Evolutionary conservation across 2,329 filamentous ascomycete species (phyloP).

Genomic region (Apiospora malaysiana): DNA sequence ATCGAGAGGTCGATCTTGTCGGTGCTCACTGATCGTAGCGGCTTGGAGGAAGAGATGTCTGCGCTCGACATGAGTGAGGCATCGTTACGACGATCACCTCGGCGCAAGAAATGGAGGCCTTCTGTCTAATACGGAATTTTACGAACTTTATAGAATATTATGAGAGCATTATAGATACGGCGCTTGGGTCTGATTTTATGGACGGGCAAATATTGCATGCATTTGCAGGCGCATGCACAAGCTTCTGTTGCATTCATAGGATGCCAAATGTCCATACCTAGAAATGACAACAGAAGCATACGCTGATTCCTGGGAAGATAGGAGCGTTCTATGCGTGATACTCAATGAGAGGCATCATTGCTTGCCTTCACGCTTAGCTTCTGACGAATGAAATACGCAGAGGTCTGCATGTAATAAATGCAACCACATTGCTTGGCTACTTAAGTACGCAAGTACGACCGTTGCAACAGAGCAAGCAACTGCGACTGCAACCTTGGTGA

Average conservation of each 20-base stretch:
- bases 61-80: conserved; percentile 22
- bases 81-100: conserved; percentile 34
- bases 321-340: not conserved
- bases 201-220: not conserved
- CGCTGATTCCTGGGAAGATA: not conserved
- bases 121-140: conserved; percentile 9
- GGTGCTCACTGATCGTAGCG: conserved; percentile 32
- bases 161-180: not conserved
- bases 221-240: not conserved
- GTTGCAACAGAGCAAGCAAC: not conserved
- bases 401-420: not conserved
- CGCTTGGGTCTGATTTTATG: not conserved
- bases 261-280: not conserved
- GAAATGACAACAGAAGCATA: not conserved
- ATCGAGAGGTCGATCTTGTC: conserved; percentile 42
- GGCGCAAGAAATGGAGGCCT: conserved; percentile 25
- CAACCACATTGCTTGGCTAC: not conserved
- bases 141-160: not conserved
- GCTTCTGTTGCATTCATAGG: not conserved
- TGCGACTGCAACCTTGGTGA: not conserved
- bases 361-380: not conserved
- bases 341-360: not conserved
- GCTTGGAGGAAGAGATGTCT: conserved; percentile 24
- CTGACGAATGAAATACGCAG: not conserved
- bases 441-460: not conserved